Conservation (phyloP, 371 early-diverging fungal species). For the Rhizopus arrhizus region DNA sequence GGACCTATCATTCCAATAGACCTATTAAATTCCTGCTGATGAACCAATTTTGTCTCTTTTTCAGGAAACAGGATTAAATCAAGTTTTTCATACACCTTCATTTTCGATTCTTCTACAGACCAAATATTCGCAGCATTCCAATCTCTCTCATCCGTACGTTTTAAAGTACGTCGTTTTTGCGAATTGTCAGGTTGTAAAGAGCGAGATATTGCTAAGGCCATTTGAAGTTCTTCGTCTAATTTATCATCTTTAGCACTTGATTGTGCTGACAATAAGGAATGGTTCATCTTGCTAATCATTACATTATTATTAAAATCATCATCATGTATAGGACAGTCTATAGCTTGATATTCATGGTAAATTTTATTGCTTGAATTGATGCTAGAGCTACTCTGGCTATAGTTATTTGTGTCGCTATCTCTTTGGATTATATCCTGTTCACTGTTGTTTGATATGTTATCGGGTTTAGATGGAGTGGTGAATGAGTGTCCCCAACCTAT, state of each 20-base stretch:
- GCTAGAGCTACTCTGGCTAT: neutral
- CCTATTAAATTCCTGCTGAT: constrained; percentile 8
- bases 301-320: constrained; percentile 14
- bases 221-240: constrained; percentile 35
- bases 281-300: constrained; percentile 9
- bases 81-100: constrained; percentile 6
- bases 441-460: neutral
- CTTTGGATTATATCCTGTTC: neutral
- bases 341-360: neutral
- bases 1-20: constrained; percentile 9
- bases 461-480: neutral
- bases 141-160: constrained; percentile 12
- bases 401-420: neutral
- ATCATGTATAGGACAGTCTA: neutral
- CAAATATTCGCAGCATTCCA: constrained; percentile 26
- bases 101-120: constrained; percentile 24
- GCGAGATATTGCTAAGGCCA: constrained; percentile 28
- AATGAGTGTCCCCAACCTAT: constrained; percentile 40
- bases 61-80: constrained; percentile 2
- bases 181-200: constrained; percentile 16
- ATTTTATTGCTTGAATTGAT: neutral
- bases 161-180: neutral
- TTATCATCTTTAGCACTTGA: constrained; percentile 9
- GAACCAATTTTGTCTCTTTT: neutral
- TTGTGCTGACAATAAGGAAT: neutral